phyloP scores from a whole-genome alignment of 2,329 filamentous ascomycete species.

The Rhinocladiella mackenziei region DNA sequence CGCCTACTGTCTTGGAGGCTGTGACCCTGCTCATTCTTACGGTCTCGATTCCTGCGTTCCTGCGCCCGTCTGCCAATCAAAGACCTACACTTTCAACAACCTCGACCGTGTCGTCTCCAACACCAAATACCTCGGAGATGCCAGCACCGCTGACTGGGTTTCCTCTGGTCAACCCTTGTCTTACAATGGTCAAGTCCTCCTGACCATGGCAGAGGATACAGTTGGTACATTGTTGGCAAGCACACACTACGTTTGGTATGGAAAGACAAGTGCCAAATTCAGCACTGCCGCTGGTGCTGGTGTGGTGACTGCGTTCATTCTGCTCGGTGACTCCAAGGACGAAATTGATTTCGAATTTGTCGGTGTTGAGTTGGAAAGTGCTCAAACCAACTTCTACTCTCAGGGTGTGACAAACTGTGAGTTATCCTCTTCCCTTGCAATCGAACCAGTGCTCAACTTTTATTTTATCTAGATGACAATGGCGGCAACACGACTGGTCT shows the following conservation, averaged over 20 bases:
- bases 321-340: slow-evolving; percentile 92
- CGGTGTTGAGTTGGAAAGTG: slow-evolving; percentile 69
- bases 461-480: slow-evolving; percentile 60
- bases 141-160: slow-evolving; percentile 79
- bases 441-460: background rate
- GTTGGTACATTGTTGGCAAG: slow-evolving; percentile 82
- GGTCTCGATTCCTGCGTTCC: slow-evolving; percentile 80
- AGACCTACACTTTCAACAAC: slow-evolving; percentile 68
- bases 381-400: slow-evolving; percentile 96
- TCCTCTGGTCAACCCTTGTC: slow-evolving; percentile 69
- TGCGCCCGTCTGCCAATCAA: slow-evolving; percentile 72
- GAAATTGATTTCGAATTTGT: slow-evolving; percentile 98
- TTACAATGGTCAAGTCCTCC: slow-evolving; percentile 64
- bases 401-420: slow-evolving; percentile 88
- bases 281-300: slow-evolving; percentile 80
- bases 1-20: slow-evolving; percentile 92
- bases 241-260: slow-evolving; percentile 94
- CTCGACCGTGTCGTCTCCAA: slow-evolving; percentile 68
- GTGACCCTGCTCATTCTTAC: slow-evolving; percentile 81
- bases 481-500: slow-evolving; percentile 62
- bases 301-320: slow-evolving; percentile 95
- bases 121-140: slow-evolving; percentile 79
- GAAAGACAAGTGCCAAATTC: slow-evolving; percentile 78
- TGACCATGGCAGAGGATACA: slow-evolving; percentile 85
- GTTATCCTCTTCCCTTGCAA: slow-evolving; percentile 35